phyloP scores from a whole-genome alignment of 306 rosid species.

The Luffa acutangula region DNA sequence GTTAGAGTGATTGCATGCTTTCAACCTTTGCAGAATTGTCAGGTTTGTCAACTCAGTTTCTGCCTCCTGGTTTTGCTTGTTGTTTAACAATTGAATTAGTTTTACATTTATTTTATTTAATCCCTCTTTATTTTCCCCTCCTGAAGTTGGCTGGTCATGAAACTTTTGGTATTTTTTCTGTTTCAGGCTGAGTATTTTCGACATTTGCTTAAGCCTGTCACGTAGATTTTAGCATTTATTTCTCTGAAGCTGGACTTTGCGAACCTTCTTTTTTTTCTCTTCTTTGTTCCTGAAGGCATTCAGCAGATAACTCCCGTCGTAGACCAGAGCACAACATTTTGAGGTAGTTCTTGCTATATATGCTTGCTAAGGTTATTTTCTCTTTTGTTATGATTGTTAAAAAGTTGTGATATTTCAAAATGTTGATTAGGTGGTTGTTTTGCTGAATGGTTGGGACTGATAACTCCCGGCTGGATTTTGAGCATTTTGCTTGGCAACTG shows the following conservation, averaged over 20 bases:
- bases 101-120: background rate
- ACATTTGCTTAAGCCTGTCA: conserved; percentile 80
- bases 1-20: conserved; percentile 91
- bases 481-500: conserved; percentile 40
- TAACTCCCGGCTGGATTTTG: conserved; percentile 27
- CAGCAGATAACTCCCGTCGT: conserved; percentile 28
- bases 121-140: background rate
- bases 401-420: conserved; percentile 8
- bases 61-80: background rate
- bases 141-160: background rate
- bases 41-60: conserved; percentile 39
- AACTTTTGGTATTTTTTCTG: background rate
- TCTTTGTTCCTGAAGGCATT: conserved; percentile 22
- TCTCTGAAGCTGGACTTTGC: conserved; percentile 30
- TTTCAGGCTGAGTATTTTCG: conserved; percentile 88
- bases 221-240: conserved; percentile 37
- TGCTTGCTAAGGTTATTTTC: background rate
- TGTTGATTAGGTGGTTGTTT: conserved; percentile 22
- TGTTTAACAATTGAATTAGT: background rate
- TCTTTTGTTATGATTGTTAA: background rate
- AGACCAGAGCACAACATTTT: conserved; percentile 21
- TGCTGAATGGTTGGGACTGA: conserved; percentile 55
- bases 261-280: conserved; percentile 29
- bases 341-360: conserved; percentile 20
- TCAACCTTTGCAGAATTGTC: conserved; percentile 86